Evolutionary conservation across 352 stramenopile species (phyloP).

Genomic region (Phytophthora pisi): DNA sequence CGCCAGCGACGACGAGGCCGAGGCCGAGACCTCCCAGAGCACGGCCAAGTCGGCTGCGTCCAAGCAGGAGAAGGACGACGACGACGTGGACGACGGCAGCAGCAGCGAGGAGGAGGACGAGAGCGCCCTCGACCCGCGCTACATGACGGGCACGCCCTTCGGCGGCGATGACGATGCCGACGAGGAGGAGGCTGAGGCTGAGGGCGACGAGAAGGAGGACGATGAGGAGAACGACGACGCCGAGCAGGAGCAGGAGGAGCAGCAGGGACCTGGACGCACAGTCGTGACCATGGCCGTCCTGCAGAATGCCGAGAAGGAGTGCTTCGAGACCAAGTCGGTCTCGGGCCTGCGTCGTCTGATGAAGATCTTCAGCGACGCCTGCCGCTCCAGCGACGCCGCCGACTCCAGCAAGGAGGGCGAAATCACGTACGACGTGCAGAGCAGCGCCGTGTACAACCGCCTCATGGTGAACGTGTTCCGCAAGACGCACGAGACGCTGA

Average conservation of each 20-base stretch:
- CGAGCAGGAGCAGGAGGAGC: conserved; percentile 30
- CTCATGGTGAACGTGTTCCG: conserved; percentile 95
- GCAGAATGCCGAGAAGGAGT: conserved; percentile 85
- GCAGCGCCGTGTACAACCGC: conserved; percentile 94
- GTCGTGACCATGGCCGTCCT: conserved; percentile 82
- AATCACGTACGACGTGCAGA: conserved; percentile 93
- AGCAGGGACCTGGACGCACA: conserved; percentile 47
- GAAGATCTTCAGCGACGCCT: conserved; percentile 94
- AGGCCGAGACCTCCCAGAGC: conserved; percentile 9
- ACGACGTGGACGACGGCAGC: conserved; percentile 53
- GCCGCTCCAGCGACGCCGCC: conserved; percentile 90
- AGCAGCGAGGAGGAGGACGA: conserved; percentile 89
- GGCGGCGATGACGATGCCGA: conserved; percentile 36
- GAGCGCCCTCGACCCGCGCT: conserved; percentile 77
- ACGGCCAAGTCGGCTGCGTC: conserved; percentile 11
- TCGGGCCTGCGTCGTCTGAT: conserved; percentile 92
- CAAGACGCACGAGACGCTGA: conserved; percentile 88
- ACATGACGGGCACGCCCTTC: conserved; percentile 55
- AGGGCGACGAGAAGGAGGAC: conserved; percentile 35
- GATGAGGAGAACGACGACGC: conserved; percentile 20
- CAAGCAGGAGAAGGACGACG: conserved; percentile 46
- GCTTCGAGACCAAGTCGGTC: conserved; percentile 89
- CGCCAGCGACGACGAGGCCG: conserved; percentile 38
- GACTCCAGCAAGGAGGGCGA: conserved; percentile 72
- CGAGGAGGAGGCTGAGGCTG: conserved; percentile 32